A percentile compares a stretch with the other conserved stretches of the same genome.
phyloP scores from a whole-genome alignment of 2,329 filamentous ascomycete species.

The Fusarium napiforme region DNA sequence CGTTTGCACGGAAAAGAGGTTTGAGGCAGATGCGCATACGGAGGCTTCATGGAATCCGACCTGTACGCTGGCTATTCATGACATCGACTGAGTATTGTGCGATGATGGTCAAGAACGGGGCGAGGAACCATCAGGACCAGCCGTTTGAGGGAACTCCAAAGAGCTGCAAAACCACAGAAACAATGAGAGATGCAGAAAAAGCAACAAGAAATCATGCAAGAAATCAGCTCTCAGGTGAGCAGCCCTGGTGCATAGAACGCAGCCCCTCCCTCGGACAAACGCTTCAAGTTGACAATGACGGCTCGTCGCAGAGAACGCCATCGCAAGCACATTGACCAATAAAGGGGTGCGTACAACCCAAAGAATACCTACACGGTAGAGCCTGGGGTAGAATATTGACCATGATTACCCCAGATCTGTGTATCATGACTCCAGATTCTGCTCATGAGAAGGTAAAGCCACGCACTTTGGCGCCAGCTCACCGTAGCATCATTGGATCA shows the following conservation, averaged over 20 bases:
- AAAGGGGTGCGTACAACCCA: conserved; percentile 1
- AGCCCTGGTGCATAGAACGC: conserved; percentile 25
- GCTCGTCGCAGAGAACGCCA: conserved; percentile 9
- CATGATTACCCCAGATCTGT: conserved; percentile 23
- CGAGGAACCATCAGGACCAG: conserved; percentile 10
- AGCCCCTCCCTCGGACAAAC: conserved; percentile 14
- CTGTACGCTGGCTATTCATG: neutral
- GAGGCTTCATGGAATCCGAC: neutral
- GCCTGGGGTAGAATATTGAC: conserved; percentile 10
- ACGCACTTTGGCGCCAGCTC: conserved; percentile 5
- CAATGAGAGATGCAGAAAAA: neutral
- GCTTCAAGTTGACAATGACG: conserved; percentile 16
- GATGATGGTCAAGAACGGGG: conserved; percentile 9
- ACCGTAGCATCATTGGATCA: conserved; percentile 5
- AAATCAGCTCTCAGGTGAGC: conserved; percentile 3
- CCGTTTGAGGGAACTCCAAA: neutral
- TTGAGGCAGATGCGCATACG: neutral
- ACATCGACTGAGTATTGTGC: neutral
- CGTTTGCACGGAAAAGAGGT: neutral
- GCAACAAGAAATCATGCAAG: conserved; percentile 7
- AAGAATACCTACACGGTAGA: conserved; percentile 16
- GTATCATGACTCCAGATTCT: conserved; percentile 5
- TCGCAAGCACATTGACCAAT: conserved; percentile 24
- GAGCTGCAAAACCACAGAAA: neutral
- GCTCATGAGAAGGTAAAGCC: conserved; percentile 24